Base-by-base conservation (phyloP, 1,284 basidiomycete genomes). In the Heliocybe sulcata region DNA sequence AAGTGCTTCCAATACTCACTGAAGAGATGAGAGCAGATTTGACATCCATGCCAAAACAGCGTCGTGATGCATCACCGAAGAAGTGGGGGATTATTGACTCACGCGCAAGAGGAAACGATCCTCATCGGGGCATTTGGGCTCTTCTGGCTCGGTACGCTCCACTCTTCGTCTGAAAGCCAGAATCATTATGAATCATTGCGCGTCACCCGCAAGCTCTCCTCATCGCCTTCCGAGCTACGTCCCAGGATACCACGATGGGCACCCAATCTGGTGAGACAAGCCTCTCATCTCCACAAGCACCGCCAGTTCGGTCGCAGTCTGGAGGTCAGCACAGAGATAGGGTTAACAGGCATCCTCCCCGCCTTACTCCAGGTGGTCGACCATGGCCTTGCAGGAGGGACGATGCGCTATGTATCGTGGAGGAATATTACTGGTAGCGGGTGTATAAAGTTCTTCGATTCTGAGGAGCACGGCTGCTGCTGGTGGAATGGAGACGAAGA, bases 51-150 rank as follows among this genome's bases (percentile, higher is more conserved):
- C 53, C 54, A 31, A 38, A 53, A 52, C 59, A 86, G 83, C 60
- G 76, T 87, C 45, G 70, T 84, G 33, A 74, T 83, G 68, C 86
- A 90, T 64, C 81, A 89, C 60, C 77, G 77, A 56, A 73, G 70
- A 63, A 75, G 79, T 53, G 76, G 72, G 10, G 75, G 77, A 52
- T 63, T 85, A 56, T 67, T 90, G 60, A 81, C 83, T 45, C 80
- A 81, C 61, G 74, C 72, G 50, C 87, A 90, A 62, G 85, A 88
- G 63, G 86, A 91, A 63, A 75, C 81, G 67, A 70, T 85, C 22
- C 66, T 91, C 65, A 83, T 90, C 59, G 80, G 71, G 3, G 82
- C 82, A 3, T 77, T 89, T 54, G 87, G 82, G 9, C 68, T 88
- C 56, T 80, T 87, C 64, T 89, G 84, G 83, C 72, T 90, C 55